These are phyloP conservation scores for Starmera pachycereana DNA, from an alignment of 805 yeast species.

Conservation along the genomic window DNA sequence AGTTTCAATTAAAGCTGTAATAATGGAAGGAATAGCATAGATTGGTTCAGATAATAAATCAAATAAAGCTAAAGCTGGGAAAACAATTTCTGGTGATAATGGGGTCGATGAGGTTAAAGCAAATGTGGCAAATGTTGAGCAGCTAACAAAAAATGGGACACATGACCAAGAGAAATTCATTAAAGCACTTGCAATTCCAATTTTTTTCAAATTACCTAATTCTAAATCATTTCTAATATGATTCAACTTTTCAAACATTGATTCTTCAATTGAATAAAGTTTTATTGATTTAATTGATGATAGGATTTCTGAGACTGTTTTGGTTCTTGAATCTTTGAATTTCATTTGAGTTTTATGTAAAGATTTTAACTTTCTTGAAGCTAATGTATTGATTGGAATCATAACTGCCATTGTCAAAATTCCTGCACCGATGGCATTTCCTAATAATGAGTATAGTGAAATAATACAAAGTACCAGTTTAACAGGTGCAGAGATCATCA, in stretches of 20 bases:
- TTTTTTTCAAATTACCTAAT: constrained; percentile 36
- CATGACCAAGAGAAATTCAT: constrained; percentile 50
- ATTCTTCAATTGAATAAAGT: constrained; percentile 60
- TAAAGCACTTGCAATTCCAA: constrained; percentile 36
- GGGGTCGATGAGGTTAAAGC: constrained; percentile 36
- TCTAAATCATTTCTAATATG: constrained; percentile 51
- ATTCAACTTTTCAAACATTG: constrained; percentile 42
- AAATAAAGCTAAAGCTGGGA: constrained; percentile 57
- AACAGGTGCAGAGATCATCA: constrained; percentile 48
- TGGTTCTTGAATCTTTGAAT: constrained; percentile 49
- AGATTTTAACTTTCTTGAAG: constrained; percentile 35
- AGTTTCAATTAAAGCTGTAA: constrained; percentile 48
- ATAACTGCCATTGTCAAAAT: constrained; percentile 39
- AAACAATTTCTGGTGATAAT: constrained; percentile 56
- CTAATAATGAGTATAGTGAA: constrained; percentile 46
- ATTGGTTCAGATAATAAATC: constrained; percentile 50
- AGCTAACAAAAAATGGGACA: constrained; percentile 56
- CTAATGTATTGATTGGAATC: constrained; percentile 44
- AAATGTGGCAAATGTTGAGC: constrained; percentile 48
- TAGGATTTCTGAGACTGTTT: constrained; percentile 48
- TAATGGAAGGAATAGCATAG: constrained; percentile 44
- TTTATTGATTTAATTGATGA: constrained; percentile 54
- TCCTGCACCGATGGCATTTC: constrained; percentile 51
- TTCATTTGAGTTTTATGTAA: constrained; percentile 49
- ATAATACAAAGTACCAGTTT: constrained; percentile 41